Base-by-base conservation (phyloP, 1,284 basidiomycete species). In the Athelia sp. region DNA sequence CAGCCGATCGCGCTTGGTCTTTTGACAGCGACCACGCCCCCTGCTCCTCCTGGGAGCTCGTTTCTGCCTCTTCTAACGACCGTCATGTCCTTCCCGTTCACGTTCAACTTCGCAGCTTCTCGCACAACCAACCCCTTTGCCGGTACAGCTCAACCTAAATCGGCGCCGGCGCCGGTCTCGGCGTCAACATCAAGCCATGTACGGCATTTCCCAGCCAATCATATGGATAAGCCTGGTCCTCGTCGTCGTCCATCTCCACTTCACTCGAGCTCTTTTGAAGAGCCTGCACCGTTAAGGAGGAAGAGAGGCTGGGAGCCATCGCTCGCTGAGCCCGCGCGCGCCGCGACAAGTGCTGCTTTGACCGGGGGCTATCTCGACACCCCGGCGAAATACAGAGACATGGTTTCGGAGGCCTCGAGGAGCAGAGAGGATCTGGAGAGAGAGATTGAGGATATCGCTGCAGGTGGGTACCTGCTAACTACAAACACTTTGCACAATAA, bases 281-380 rank as follows among this genome's bases (percentile, higher is more conserved):
- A 40, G 60, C 65, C 45, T 62, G 68, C 47, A 61, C 70, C 17
- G 55, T 43, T 73, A 43, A 71, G 75, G 17, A 69, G 76, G 48
- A 88, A 88, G 63, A 70, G 86, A 60, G 82, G 82, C 46, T 88
- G 85, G 86, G 78, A 79, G 42, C 84, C 84, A 4, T 70, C 81
- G 0, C 70, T 71, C 48, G 69, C 76, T 48, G 80, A 80, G 54
- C 74, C 75, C 3, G 81, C 76, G 56, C 67, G 62, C 52, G 76
- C 82, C 2, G 62, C 75, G 26, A 69, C 81, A 21, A 75, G 73
- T 4, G 63, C 76, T 2, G 64, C 78, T 3, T 80, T 75, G 1
- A 75, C 79, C 4, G 71, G 63, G 50, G 85, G 84, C 24, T 82
- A 83, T 61, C 73, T 87, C 38, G 79, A 84, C 60, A 80, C 81